These are phyloP conservation scores for Annulohypoxylon maeteangense DNA, from an alignment of 495 filamentous ascomycete species.

Conservation along the genomic window DNA sequence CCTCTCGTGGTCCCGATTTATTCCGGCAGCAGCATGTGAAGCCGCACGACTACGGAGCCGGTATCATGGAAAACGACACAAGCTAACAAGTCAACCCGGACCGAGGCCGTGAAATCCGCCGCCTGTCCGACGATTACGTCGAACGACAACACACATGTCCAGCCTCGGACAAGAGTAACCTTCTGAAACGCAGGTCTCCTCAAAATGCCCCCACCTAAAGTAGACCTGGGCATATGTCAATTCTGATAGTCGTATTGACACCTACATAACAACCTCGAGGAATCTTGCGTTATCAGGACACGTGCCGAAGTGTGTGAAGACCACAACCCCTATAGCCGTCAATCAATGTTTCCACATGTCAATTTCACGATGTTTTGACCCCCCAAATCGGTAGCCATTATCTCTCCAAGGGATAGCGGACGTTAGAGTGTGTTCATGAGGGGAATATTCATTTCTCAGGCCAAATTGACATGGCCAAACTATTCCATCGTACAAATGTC, in stretches of 20 bases:
- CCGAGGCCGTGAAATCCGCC: slow-evolving; percentile 4
- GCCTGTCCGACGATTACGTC: not conserved
- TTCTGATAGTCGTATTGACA: not conserved
- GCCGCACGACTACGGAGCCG: slow-evolving; percentile 1
- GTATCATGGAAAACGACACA: slow-evolving; percentile 1
- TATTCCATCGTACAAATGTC: slow-evolving; percentile 20
- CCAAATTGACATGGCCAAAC: slow-evolving; percentile 12
- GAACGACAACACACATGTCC: slow-evolving; percentile 1
- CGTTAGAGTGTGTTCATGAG: slow-evolving; percentile 12
- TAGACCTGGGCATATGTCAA: not conserved
- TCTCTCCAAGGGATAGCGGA: not conserved
- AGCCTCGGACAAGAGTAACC: not conserved
- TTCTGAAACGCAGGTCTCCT: not conserved
- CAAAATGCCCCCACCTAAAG: not conserved
- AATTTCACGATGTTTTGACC: not conserved
- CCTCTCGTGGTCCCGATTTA: slow-evolving; percentile 12
- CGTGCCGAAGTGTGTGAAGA: not conserved
- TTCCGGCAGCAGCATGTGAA: slow-evolving; percentile 37
- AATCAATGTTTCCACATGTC: not conserved
- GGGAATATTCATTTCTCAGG: slow-evolving; percentile 28
- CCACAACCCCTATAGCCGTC: not conserved
- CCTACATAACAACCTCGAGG: not conserved
- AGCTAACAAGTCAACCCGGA: not conserved
- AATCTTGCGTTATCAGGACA: not conserved
- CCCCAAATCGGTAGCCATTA: not conserved